Evolutionary conservation across 306 rosid genomes (phyloP), one percentile per base, ranked within the genome.

Genomic region (Corylus avellana): DNA sequence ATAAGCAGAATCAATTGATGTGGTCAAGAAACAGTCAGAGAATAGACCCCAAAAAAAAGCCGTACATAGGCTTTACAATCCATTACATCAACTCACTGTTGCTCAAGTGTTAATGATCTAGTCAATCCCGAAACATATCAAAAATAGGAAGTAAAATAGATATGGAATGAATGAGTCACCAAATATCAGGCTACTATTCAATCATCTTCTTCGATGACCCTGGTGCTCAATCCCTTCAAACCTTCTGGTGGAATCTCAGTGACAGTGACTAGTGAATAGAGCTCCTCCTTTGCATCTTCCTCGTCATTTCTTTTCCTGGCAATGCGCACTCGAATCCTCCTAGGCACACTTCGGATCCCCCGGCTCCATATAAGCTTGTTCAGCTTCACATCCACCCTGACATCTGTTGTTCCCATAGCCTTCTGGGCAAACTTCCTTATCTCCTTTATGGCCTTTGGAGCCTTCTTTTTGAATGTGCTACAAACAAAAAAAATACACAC

Each of bases 281-380:
- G 80, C 84, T 82, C 90, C 76, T 87, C 88, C 82, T 84, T 87
- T 32, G 86, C 88, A 74, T 84, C 90, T 82, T 87, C 90, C 12
- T 87, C 86, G 1, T 84, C 90, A 2, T 87, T 87, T 70, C 86
- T 77, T 79, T 84, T 87, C 3, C 88, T 73, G 47, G 86, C 86
- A n/a, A 87, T 37, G 42, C 83, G 85, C 9, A 82, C 78, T 5
- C 86, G 88, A 62, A 87, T 46, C 77, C 86, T 84, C 72, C 86
- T 84, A 7, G 90, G 90, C 49, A 87, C 88, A 17, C 88, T 81
- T 17, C 88, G 78, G 27, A 87, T 84, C 48, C 87, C 87, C 17
- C 82, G 87, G 55, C 87, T 86, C 87, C 90, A 86, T 59, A 86
- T 67, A 35, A 62, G 74, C 78, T 86, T 86, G 84, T 84, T 86